These are phyloP conservation scores for Penicillium vulpinum DNA, from an alignment of 2,329 filamentous ascomycete species.

Conservation along the genomic window DNA sequence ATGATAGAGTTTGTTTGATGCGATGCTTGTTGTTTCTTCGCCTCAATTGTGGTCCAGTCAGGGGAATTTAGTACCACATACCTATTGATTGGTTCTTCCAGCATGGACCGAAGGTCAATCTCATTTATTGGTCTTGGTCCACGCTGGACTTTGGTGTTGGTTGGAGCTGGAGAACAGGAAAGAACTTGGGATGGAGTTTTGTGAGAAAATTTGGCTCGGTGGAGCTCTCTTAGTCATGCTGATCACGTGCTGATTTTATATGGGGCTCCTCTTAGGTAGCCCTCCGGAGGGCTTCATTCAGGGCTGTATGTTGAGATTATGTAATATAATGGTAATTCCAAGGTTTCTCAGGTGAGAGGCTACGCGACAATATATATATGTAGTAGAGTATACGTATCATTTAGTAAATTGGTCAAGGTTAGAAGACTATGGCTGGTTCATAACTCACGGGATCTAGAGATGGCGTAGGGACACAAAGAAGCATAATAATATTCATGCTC, in stretches of 20 bases:
- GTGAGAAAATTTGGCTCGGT: constrained; percentile 21
- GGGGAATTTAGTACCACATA: not conserved
- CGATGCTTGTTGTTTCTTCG: constrained; percentile 6
- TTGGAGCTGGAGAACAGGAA: constrained; percentile 2
- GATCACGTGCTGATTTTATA: constrained; percentile 7
- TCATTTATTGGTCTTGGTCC: constrained; percentile 9
- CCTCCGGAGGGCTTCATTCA: no score
- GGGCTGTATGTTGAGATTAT: no score
- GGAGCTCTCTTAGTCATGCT: constrained; percentile 16
- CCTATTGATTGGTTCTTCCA: constrained; percentile 6
- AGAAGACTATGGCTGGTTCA: no score
- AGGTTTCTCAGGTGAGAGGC: no score
- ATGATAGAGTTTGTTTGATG: constrained; percentile 30
- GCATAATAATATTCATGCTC: no score
- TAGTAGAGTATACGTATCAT: no score
- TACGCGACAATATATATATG: no score
- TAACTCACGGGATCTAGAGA: no score
- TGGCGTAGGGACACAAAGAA: no score
- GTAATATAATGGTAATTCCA: no score
- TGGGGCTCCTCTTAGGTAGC: not conserved
- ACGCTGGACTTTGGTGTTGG: constrained; percentile 7
- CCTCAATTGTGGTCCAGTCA: not conserved
- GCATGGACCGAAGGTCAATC: not conserved
- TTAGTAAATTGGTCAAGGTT: no score
- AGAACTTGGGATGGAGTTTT: constrained; percentile 6